A percentile compares a stretch with the other conserved stretches of the same genome.
Evolutionary conservation across 179 eudicot genomes (phyloP).

Genomic region (Amaranthus tricolor): DNA sequence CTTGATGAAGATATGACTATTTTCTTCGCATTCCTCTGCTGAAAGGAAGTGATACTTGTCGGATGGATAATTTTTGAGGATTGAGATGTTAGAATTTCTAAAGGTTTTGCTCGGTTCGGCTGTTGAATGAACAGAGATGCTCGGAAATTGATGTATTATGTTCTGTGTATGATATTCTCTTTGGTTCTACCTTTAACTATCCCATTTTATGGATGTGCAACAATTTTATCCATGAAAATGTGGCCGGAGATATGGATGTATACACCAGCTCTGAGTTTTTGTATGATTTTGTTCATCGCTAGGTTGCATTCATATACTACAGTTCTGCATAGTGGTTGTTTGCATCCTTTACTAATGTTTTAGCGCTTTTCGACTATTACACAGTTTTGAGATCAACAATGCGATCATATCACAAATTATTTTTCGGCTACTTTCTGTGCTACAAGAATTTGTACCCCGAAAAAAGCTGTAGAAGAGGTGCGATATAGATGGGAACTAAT

Average conservation of each 20-base stretch:
- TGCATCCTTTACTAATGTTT: background rate
- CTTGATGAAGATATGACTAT: background rate
- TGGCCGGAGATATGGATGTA: constrained; percentile 26
- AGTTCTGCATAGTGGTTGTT: background rate
- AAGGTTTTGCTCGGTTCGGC: constrained; percentile 8
- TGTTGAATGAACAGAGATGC: constrained; percentile 9
- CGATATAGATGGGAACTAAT: too few species aligned
- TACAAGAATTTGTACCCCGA: too few species aligned
- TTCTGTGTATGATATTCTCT: constrained; percentile 30
- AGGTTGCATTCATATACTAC: background rate
- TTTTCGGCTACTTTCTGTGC: too few species aligned
- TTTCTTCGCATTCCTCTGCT: background rate
- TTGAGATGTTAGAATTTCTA: background rate
- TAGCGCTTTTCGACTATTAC: too few species aligned
- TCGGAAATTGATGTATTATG: constrained; percentile 18
- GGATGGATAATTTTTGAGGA: background rate
- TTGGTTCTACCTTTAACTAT: constrained; percentile 18
- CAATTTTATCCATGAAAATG: constrained; percentile 41
- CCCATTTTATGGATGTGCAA: constrained; percentile 35
- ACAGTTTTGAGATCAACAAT: too few species aligned
- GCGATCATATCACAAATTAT: too few species aligned
- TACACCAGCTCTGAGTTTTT: constrained; percentile 17
- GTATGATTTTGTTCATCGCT: background rate
- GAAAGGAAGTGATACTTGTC: constrained; percentile 9
- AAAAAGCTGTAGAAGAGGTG: too few species aligned